A percentile compares a stretch with the other conserved stretches of the same genome.
phyloP scores from a whole-genome alignment of 2,329 filamentous ascomycete genomes.

The Ceratocystis colombiana region DNA sequence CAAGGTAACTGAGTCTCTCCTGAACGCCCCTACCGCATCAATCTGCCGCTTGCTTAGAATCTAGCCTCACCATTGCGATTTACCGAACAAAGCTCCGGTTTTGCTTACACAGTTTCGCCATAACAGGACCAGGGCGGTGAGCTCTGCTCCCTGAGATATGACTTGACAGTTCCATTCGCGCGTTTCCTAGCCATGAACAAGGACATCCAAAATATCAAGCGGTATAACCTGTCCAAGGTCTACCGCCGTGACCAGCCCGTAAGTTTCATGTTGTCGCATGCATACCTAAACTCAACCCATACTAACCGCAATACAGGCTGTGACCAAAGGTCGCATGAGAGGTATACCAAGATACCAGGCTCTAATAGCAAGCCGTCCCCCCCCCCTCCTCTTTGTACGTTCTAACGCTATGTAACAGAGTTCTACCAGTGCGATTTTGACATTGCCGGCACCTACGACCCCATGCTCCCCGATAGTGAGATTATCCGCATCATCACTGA shows the following conservation, averaged over 20 bases:
- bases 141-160: slow-evolving; percentile 63
- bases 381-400: too few species aligned
- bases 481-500: slow-evolving; percentile 66
- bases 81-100: slow-evolving; percentile 27
- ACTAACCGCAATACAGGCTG: slow-evolving; percentile 49
- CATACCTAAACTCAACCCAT: background rate
- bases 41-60: background rate
- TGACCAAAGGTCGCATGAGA: slow-evolving; percentile 85
- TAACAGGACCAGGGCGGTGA: slow-evolving; percentile 79
- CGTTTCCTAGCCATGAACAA: slow-evolving; percentile 89
- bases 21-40: background rate
- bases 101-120: slow-evolving; percentile 10
- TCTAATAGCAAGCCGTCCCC: background rate
- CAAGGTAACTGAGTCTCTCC: slow-evolving; percentile 20
- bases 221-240: slow-evolving; percentile 93
- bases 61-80: background rate
- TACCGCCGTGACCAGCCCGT: slow-evolving; percentile 39
- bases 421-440: slow-evolving; percentile 98
- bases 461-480: slow-evolving; percentile 88
- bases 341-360: slow-evolving; percentile 5
- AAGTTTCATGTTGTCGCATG: slow-evolving; percentile 14
- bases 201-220: slow-evolving; percentile 71
- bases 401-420: slow-evolving; percentile 39
- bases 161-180: slow-evolving; percentile 81
- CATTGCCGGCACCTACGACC: slow-evolving; percentile 71